Percentiles rank a stretch among this genome's conserved stretches.
Evolutionary conservation across 1,139 yeast genomes (phyloP).

Genomic region (Pichia sp.): DNA sequence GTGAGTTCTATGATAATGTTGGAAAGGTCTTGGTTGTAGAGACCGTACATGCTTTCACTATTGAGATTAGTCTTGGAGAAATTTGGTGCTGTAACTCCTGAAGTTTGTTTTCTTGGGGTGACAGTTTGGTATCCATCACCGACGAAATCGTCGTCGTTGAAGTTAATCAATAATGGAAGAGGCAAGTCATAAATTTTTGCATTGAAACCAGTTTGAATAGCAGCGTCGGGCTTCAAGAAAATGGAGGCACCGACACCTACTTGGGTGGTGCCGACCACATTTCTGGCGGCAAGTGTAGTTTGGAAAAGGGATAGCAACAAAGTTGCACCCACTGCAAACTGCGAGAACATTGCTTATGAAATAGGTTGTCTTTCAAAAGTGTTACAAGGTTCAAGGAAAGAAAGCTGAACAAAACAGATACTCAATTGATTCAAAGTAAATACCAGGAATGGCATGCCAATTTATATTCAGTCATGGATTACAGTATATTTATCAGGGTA

Average conservation of each 20-base stretch:
- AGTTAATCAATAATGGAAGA: not conserved
- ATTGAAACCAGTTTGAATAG: conserved; percentile 3
- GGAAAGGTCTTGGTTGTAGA: not conserved
- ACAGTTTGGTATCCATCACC: conserved; percentile 2
- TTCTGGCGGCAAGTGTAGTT: conserved; percentile 1
- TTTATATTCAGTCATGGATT: too few relatives aligned
- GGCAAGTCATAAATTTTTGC: conserved; percentile 4
- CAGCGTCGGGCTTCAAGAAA: not conserved
- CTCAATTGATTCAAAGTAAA: too few relatives aligned
- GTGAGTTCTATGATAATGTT: conserved; percentile 3
- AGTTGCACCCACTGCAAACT: conserved; percentile 3
- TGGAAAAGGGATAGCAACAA: conserved; percentile 3
- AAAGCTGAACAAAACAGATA: too few relatives aligned
- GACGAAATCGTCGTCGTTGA: conserved; percentile 1
- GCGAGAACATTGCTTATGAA: conserved; percentile 7
- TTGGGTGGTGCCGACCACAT: conserved; percentile 1
- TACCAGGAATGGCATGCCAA: too few relatives aligned
- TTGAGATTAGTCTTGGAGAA: not conserved
- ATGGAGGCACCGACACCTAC: conserved; percentile 7
- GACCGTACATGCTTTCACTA: conserved; percentile 1
- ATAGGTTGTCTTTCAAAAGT: too few relatives aligned
- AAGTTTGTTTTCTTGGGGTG: not conserved
- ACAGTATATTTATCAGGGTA: too few relatives aligned
- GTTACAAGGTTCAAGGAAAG: too few relatives aligned
- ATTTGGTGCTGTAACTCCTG: conserved; percentile 7